A percentile compares a stretch with the other conserved stretches of the same genome.
Conservation (phyloP, 371 early-diverging fungal species). For the Haplosporangium sp. region DNA sequence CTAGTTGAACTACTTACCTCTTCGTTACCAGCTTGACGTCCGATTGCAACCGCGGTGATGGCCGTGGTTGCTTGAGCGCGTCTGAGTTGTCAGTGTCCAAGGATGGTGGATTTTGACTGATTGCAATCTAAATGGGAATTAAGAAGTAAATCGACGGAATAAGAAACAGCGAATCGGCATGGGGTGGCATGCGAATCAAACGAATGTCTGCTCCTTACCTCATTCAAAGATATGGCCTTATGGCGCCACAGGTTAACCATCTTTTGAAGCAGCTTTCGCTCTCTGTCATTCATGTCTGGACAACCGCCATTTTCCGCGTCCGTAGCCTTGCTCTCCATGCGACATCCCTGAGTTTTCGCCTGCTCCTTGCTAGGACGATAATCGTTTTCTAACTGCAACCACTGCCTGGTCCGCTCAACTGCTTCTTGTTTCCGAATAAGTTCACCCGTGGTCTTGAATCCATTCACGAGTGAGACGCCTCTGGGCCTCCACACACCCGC, state of each 20-base stretch:
- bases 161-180: neutral
- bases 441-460: constrained; percentile 63
- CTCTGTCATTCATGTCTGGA: constrained; percentile 7
- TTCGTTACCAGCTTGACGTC: constrained; percentile 69
- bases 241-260: constrained; percentile 64
- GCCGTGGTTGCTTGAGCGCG: constrained; percentile 44
- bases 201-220: constrained; percentile 52
- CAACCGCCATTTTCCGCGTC: neutral
- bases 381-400: constrained; percentile 25
- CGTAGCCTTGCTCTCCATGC: no score
- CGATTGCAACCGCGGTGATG: constrained; percentile 62
- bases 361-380: neutral
- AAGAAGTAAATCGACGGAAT: no score
- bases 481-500: constrained; percentile 79
- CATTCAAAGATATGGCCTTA: constrained; percentile 60
- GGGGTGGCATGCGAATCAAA: no score
- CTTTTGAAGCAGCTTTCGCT: constrained; percentile 52
- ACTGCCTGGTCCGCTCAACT: constrained; percentile 65
- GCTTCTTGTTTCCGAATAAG: constrained; percentile 56
- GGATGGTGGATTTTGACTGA: constrained; percentile 71
- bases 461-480: constrained; percentile 77
- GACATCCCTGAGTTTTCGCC: neutral
- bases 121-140: no score
- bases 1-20: constrained; percentile 19
- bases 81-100: constrained; percentile 59